These are phyloP conservation scores for Aspergillus brunneoviolaceus DNA, from an alignment of 2,329 filamentous ascomycete species.

Conservation along the genomic window DNA sequence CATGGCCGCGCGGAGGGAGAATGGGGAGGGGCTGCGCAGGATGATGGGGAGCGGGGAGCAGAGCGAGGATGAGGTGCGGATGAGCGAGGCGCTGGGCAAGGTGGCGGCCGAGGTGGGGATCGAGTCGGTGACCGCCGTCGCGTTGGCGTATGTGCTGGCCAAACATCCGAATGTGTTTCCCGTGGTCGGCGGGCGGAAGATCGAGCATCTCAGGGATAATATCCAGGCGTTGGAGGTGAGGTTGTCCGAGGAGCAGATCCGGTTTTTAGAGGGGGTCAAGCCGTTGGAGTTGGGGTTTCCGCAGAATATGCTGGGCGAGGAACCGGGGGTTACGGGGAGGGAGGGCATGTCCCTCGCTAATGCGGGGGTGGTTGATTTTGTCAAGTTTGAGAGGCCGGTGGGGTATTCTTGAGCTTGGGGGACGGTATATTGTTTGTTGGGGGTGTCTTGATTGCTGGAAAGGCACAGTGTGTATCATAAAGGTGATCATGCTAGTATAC, in stretches of 20 bases:
- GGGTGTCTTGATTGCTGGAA: no score
- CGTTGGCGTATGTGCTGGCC: constrained; percentile 71
- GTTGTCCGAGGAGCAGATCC: constrained; percentile 61
- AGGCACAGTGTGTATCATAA: background rate
- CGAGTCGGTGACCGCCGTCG: constrained; percentile 59
- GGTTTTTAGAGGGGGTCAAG: constrained; percentile 61
- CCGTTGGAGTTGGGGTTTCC: constrained; percentile 68
- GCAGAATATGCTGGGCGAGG: constrained; percentile 51
- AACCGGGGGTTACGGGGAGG: constrained; percentile 20
- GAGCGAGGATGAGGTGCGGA: constrained; percentile 51
- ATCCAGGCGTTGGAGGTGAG: constrained; percentile 65
- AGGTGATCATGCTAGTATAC: constrained; percentile 47
- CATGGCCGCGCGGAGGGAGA: constrained; percentile 45
- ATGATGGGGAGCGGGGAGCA: constrained; percentile 31
- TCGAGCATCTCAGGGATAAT: constrained; percentile 68
- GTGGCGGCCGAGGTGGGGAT: constrained; percentile 58
- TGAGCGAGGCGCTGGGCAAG: constrained; percentile 59
- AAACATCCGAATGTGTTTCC: constrained; percentile 73
- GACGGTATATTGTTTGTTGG: background rate
- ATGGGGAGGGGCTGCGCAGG: constrained; percentile 44
- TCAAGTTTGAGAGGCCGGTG: constrained; percentile 8
- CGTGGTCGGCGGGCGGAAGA: constrained; percentile 67
- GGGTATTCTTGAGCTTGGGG: constrained; percentile 1
- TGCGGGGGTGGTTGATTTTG: constrained; percentile 7
- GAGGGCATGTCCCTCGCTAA: constrained; percentile 5